A percentile compares a stretch with the other conserved stretches of the same genome.
These are phyloP conservation scores for Colletotrichum simmondsii DNA, from an alignment of 2,329 filamentous ascomycete species.

Conservation along the genomic window DNA sequence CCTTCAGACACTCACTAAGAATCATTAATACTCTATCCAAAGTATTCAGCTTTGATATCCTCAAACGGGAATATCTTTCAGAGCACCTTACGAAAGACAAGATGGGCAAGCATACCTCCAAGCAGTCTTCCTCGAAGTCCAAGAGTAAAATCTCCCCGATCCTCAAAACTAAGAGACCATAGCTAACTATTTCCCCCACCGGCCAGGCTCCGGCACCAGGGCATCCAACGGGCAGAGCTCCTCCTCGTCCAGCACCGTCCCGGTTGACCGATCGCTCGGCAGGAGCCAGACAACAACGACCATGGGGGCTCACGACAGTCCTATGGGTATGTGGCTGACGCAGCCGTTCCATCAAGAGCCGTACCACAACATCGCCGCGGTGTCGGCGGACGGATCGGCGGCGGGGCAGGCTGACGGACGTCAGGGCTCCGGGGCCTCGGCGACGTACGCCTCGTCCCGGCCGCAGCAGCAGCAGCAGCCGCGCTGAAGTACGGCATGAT, in stretches of 20 bases:
- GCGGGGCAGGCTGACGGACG: not conserved
- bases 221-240: not conserved
- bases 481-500: not conserved
- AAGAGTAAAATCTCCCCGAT: not conserved
- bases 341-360: constrained; percentile 28
- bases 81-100: not conserved
- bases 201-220: not conserved
- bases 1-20: too few relatives aligned
- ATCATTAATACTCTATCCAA: not conserved
- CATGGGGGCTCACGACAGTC: not conserved
- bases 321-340: constrained; percentile 23
- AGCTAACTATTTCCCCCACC: too few relatives aligned
- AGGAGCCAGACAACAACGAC: not conserved
- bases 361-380: constrained; percentile 30
- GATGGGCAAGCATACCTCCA: constrained; percentile 17
- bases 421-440: constrained; percentile 20
- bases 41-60: not conserved
- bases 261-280: constrained; percentile 16
- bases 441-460: constrained; percentile 23
- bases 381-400: constrained; percentile 17
- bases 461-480: constrained; percentile 12
- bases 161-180: not conserved
- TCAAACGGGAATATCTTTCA: not conserved
- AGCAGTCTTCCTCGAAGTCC: constrained; percentile 14
- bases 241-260: constrained; percentile 3